Evolutionary conservation across 257 asterid species (phyloP).

Genomic region (Solanum paucissectum): DNA sequence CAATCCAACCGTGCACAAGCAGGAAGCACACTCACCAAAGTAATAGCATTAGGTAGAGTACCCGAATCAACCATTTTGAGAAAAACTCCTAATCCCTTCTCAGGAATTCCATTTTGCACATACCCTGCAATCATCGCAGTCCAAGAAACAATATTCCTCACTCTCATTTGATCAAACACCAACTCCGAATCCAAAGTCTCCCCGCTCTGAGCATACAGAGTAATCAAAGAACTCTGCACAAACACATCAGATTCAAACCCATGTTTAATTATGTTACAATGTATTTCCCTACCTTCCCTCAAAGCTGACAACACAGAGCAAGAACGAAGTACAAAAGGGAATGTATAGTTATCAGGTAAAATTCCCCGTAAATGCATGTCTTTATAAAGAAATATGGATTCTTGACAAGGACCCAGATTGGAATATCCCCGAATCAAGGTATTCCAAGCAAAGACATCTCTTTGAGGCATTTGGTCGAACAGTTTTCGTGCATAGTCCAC

Average conservation of each 20-base stretch:
- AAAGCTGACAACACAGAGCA: slow-evolving; percentile 5
- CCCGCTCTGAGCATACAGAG: slow-evolving; percentile 5
- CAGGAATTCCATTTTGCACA: slow-evolving; percentile 6
- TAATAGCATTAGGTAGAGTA: background rate
- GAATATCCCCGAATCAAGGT: slow-evolving; percentile 11
- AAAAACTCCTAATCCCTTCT: slow-evolving; percentile 2
- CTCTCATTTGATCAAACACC: slow-evolving; percentile 8
- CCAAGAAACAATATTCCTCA: slow-evolving; percentile 13
- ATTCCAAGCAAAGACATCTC: slow-evolving; percentile 5
- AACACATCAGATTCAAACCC: slow-evolving; percentile 8
- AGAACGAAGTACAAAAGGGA: slow-evolving; percentile 3
- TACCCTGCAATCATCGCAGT: slow-evolving; percentile 11
- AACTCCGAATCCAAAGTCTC: background rate
- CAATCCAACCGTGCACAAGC: background rate
- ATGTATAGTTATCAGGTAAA: slow-evolving; percentile 4
- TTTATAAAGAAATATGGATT: background rate
- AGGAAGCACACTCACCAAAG: slow-evolving; percentile 7
- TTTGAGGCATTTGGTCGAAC: background rate
- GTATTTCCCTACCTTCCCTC: slow-evolving; percentile 6
- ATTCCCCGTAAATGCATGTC: background rate
- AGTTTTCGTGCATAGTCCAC: background rate
- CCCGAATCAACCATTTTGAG: background rate
- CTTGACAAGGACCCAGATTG: slow-evolving; percentile 7
- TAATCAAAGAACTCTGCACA: slow-evolving; percentile 12
- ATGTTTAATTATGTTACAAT: background rate